phyloP scores from a whole-genome alignment of 2,329 filamentous ascomycete species.

The Parascedosporium putredinis region DNA sequence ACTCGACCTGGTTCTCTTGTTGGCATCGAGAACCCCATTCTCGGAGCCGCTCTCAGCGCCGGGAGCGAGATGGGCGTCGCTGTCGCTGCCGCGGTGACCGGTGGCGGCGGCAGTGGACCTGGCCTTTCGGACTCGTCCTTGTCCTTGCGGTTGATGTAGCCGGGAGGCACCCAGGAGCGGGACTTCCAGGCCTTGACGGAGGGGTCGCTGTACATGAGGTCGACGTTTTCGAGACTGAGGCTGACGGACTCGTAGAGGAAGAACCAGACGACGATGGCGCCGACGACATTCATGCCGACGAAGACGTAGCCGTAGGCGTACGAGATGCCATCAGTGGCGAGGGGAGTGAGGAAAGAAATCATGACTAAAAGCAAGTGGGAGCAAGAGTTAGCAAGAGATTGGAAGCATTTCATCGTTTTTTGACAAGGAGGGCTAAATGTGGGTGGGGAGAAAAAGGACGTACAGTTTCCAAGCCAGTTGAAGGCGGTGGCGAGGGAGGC shows the following conservation, averaged over 20 bases:
- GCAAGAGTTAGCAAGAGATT: neutral
- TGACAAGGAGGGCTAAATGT: neutral
- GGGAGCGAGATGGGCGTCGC: neutral
- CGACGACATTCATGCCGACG: conserved; percentile 48
- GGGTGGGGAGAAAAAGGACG: conserved; percentile 9
- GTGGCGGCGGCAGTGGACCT: no score
- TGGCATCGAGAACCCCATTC: neutral
- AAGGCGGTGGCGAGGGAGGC: conserved; percentile 42
- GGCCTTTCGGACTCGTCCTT: conserved; percentile 19
- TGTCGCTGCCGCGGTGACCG: no score
- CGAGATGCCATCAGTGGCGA: conserved; percentile 50
- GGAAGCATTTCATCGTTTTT: neutral
- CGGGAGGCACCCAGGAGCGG: conserved; percentile 37
- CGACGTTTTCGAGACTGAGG: conserved; percentile 60
- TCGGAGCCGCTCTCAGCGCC: neutral
- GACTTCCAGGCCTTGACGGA: conserved; percentile 52
- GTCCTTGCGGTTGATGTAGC: conserved; percentile 30
- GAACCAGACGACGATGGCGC: conserved; percentile 53
- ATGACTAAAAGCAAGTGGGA: conserved; percentile 33
- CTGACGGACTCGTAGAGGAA: conserved; percentile 57
- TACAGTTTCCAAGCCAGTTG: conserved; percentile 52
- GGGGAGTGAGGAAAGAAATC: conserved; percentile 57
- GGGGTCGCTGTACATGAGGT: conserved; percentile 55
- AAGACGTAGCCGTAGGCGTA: conserved; percentile 59
- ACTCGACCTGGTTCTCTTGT: neutral